Base-by-base conservation (phyloP, 345 rosid genomes). In the Psidium guajava region DNA sequence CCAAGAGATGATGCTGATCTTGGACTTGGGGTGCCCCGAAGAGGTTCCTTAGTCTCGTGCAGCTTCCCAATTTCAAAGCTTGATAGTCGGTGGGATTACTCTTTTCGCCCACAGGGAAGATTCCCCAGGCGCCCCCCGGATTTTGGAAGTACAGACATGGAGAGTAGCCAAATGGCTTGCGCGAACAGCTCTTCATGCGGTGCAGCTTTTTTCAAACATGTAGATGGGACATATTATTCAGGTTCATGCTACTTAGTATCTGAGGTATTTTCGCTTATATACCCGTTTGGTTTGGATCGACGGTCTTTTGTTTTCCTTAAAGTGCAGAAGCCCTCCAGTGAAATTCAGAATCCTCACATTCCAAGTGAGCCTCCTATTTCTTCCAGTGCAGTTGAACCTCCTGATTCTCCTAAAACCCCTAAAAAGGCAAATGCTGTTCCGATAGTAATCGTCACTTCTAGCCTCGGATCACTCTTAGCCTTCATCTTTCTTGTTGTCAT, bases 131-230 rank as follows among this genome's bases (percentile, higher is more conserved):
- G n/a, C n/a, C 22, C 18, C 9, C 44, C 11, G 54, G 81, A 57
- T 16, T n/a, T 54, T 82, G 13, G 24, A 18, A 44, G 59, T 21
- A 15, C 61, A 57, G 73, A 49, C 44, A 5, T 28, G 7, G 22
- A 49, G 9, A 85, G 58, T 8, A 85, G 90, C 83, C 85, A 51
- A 53, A 21, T 18, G 14, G 86, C 85, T 21, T 87, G 89, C 73
- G 9, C 86, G 21, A 81, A n/a, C 5, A 84, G 89, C 28, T 87
- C 87, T 82, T 87, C 85, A 10, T 90, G 91, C 84, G 87, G 83
- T 56, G 84, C 74, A 16, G 91, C 75, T 8, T 22, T 87, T 40
- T 85, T 86, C 44, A 50, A 44, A 11, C 28, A 27, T 49, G 16
- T 14, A 40, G 6, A 5, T 47, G 27, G 24, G 36, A 36, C 36